These are phyloP conservation scores for Microdochium trichocladiopsis DNA, from an alignment of 2,329 filamentous ascomycete genomes.

Conservation along the genomic window DNA sequence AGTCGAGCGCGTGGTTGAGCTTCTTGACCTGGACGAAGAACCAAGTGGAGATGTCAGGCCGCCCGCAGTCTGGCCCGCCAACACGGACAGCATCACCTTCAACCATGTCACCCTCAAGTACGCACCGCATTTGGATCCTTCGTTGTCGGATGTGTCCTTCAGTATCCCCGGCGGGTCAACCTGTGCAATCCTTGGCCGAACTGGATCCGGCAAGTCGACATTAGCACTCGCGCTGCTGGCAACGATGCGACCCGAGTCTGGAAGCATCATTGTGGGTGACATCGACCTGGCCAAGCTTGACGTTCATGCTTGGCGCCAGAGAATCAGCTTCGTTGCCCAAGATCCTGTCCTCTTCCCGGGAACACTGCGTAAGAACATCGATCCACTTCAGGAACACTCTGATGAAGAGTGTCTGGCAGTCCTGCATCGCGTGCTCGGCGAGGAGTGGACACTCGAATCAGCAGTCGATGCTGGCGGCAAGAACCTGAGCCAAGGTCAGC, in stretches of 20 bases:
- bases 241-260: slow-evolving; percentile 42
- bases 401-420: slow-evolving; percentile 41
- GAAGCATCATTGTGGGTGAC: slow-evolving; percentile 45
- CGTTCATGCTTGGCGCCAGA: slow-evolving; percentile 47
- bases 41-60: slow-evolving; percentile 58
- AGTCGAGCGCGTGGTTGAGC: slow-evolving; percentile 77
- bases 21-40: slow-evolving; percentile 74
- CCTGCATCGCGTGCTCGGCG: slow-evolving; percentile 53
- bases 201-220: slow-evolving; percentile 83
- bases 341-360: slow-evolving; percentile 57
- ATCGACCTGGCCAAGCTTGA: slow-evolving; percentile 45
- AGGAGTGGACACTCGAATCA: slow-evolving; percentile 38
- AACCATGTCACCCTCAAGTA: slow-evolving; percentile 74
- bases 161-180: slow-evolving; percentile 60
- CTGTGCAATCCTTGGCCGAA: slow-evolving; percentile 69
- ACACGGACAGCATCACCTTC: slow-evolving; percentile 66
- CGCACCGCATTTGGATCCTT: slow-evolving; percentile 68
- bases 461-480: slow-evolving; percentile 51
- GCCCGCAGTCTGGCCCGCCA: slow-evolving; percentile 70
- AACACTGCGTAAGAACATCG: slow-evolving; percentile 56
- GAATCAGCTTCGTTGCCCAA: slow-evolving; percentile 57
- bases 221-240: slow-evolving; percentile 52
- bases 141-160: slow-evolving; percentile 62
- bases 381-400: slow-evolving; percentile 55
- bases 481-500: slow-evolving; percentile 56